Percentiles rank a stretch among this genome's conserved stretches.
These are phyloP conservation scores for Aspergillus oerlinghausenensis DNA, from an alignment of 2,329 filamentous ascomycete genomes.

Conservation along the genomic window DNA sequence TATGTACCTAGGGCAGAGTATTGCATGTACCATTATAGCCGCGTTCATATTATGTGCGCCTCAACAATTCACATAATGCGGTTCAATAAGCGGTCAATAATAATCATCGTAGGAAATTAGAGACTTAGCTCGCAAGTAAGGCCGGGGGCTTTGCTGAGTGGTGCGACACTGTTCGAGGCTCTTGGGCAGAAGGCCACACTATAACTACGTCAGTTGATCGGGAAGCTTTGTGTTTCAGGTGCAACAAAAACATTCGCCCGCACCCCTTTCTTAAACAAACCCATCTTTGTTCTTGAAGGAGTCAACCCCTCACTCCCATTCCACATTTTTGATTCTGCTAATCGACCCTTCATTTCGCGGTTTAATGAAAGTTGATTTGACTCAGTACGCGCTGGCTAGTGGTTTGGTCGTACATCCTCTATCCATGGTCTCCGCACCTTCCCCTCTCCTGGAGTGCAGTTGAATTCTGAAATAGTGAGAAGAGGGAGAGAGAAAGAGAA, in stretches of 20 bases:
- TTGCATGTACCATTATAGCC: neutral
- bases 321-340: neutral
- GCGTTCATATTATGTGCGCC: neutral
- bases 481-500: conserved; percentile 9
- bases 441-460: conserved; percentile 19
- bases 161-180: neutral
- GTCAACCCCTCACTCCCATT: neutral
- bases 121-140: neutral
- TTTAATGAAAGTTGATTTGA: conserved; percentile 2
- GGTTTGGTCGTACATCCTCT: conserved; percentile 19
- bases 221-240: conserved; percentile 20
- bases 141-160: neutral
- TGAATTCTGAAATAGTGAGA: conserved; percentile 12
- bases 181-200: neutral
- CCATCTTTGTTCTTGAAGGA: neutral
- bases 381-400: conserved; percentile 18
- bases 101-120: neutral
- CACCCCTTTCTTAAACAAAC: neutral
- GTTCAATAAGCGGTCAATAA: neutral
- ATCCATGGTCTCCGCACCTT: conserved; percentile 30
- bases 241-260: conserved; percentile 14
- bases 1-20: neutral
- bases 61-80: neutral
- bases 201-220: conserved; percentile 17
- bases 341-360: neutral